A percentile compares a stretch with the other conserved stretches of the same genome.
Conservation (phyloP, 495 filamentous ascomycete genomes). For the Hypoxylon subgilvum region DNA sequence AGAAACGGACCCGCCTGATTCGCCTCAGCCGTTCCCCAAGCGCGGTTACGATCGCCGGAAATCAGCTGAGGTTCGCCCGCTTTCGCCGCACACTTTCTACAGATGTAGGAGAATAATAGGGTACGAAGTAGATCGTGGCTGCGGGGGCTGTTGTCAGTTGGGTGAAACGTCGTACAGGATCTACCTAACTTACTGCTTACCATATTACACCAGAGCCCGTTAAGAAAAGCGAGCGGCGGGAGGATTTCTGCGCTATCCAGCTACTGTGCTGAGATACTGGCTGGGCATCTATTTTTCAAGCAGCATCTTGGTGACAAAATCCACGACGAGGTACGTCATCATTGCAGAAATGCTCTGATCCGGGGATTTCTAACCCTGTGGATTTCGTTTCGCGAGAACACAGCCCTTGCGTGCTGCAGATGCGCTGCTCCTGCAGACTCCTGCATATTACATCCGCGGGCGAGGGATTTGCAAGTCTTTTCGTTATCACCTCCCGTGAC, state of each 20-base stretch:
- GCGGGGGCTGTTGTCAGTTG: too few relatives aligned
- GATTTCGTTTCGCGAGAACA: constrained; percentile 27
- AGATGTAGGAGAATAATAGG: too few relatives aligned
- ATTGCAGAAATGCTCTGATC: constrained; percentile 7
- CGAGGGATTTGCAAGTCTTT: too few relatives aligned
- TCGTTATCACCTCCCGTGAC: constrained; percentile 22
- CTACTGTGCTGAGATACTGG: too few relatives aligned
- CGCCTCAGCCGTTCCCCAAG: constrained; percentile 17
- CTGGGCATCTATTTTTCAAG: too few relatives aligned
- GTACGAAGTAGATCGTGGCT: constrained; percentile 25
- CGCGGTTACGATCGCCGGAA: constrained; percentile 36
- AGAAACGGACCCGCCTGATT: constrained; percentile 20
- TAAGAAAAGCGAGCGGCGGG: background rate
- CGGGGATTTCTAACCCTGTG: constrained; percentile 14
- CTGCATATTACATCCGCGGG: constrained; percentile 1
- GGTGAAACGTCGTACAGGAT: constrained; percentile 25
- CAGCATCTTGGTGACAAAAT: too few relatives aligned
- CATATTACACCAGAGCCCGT: constrained; percentile 1
- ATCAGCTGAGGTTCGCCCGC: constrained; percentile 31
- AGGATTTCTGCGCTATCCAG: too few relatives aligned
- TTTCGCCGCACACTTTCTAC: constrained; percentile 5
- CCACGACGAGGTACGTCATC: constrained; percentile 2
- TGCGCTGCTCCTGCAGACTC: constrained; percentile 20
- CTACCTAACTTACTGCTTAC: too few relatives aligned
- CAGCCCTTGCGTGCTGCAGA: constrained; percentile 31